phyloP scores from a whole-genome alignment of 495 filamentous ascomycete species.

The Aspergillus bridgeri region DNA sequence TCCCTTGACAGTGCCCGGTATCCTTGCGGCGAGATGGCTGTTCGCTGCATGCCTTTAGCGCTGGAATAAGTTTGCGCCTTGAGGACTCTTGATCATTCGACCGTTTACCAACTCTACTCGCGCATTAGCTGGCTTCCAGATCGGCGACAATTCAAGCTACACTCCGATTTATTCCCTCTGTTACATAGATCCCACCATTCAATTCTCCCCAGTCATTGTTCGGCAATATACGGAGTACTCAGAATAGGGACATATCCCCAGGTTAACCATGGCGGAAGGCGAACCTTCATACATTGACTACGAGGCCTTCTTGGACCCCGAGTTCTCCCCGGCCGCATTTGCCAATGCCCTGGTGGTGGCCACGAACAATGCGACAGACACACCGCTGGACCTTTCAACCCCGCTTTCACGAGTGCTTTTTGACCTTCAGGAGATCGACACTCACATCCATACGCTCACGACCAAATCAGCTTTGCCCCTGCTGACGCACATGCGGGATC shows the following conservation, averaged over 20 bases:
- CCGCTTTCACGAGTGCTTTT: slow-evolving; percentile 93
- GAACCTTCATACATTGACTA: slow-evolving; percentile 92
- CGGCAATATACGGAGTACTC: neutral
- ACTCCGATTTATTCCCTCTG: neutral
- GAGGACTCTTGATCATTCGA: neutral
- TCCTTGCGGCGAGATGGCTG: neutral
- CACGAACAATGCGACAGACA: slow-evolving; percentile 90
- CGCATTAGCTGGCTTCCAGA: neutral
- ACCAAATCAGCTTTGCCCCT: slow-evolving; percentile 80
- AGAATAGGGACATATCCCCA: neutral
- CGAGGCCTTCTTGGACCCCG: slow-evolving; percentile 80
- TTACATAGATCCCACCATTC: neutral
- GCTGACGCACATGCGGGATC: slow-evolving; percentile 70
- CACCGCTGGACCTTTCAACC: slow-evolving; percentile 86
- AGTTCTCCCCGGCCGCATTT: slow-evolving; percentile 75
- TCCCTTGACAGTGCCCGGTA: neutral
- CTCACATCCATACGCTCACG: slow-evolving; percentile 86
- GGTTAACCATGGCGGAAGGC: slow-evolving; percentile 32
- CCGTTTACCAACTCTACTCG: neutral
- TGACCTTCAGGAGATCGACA: slow-evolving; percentile 95
- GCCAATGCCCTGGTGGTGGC: slow-evolving; percentile 83
- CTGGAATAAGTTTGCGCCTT: neutral
- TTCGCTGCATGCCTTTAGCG: neutral
- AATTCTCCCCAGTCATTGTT: neutral
- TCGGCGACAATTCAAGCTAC: neutral